These are phyloP conservation scores for Entonaema liquescens DNA, from an alignment of 495 filamentous ascomycete species.

Conservation along the genomic window DNA sequence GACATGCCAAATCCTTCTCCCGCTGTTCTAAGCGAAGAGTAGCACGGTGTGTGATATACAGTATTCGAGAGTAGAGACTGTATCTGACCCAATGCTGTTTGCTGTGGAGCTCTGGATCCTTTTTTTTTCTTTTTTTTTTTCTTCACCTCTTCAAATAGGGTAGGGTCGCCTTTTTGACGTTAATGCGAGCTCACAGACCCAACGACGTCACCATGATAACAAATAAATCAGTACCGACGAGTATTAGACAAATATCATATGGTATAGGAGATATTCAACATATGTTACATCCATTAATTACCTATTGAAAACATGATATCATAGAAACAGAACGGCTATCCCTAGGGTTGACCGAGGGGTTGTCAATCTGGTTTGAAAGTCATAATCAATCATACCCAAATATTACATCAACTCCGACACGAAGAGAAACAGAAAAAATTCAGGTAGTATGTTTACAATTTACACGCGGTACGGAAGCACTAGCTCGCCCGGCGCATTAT, in stretches of 20 bases:
- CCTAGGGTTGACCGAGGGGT: background rate
- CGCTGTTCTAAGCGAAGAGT: background rate
- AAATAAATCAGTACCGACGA: no score
- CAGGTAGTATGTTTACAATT: background rate
- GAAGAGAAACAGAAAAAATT: background rate
- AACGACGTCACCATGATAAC: background rate
- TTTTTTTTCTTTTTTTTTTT: background rate
- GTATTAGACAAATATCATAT: background rate
- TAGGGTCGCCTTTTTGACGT: background rate
- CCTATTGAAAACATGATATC: background rate
- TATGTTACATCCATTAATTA: constrained; percentile 29
- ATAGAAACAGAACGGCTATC: background rate
- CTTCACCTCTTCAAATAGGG: no score
- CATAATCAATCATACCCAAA: constrained; percentile 5
- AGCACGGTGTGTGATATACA: background rate
- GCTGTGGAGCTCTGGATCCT: background rate
- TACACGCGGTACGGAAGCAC: constrained; percentile 45
- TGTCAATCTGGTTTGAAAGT: constrained; percentile 24
- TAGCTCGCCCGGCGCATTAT: constrained; percentile 66
- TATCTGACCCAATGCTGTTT: background rate
- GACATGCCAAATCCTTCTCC: background rate
- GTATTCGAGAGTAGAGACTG: background rate
- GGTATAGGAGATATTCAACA: background rate
- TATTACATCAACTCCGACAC: constrained; percentile 9
- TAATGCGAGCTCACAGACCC: background rate